phyloP scores from a whole-genome alignment of 2,329 filamentous ascomycete genomes.

The Verticillium klebahnii region DNA sequence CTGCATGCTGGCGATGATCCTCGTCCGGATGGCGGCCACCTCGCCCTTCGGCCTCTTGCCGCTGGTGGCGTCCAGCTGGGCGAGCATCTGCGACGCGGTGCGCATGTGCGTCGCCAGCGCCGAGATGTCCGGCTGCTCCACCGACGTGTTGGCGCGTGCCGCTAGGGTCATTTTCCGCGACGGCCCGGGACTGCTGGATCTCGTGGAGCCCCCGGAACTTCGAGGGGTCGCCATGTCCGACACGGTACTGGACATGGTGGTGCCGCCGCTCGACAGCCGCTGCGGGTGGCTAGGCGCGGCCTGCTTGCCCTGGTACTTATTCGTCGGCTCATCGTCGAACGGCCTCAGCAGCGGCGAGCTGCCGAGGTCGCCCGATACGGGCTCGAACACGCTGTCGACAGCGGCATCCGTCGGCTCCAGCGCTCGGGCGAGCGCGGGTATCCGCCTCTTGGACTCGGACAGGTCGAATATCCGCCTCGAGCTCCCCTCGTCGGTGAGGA shows the following conservation, averaged over 20 bases:
- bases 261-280: constrained; percentile 57
- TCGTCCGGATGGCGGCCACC: constrained; percentile 77
- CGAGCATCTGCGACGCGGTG: constrained; percentile 81
- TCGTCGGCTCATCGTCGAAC: constrained; percentile 37
- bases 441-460: constrained; percentile 57
- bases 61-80: constrained; percentile 74
- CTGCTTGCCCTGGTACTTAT: constrained; percentile 18
- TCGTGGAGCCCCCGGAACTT: constrained; percentile 61
- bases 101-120: constrained; percentile 84
- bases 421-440: constrained; percentile 13
- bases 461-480: constrained; percentile 63
- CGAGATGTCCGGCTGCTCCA: constrained; percentile 74
- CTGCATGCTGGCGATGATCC: constrained; percentile 89
- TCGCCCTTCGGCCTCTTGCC: constrained; percentile 76
- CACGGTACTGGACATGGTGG: constrained; percentile 50
- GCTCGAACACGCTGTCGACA: constrained; percentile 77
- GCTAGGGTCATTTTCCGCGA: constrained; percentile 58
- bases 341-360: constrained; percentile 65
- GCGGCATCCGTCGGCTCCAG: constrained; percentile 29
- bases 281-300: constrained; percentile 30
- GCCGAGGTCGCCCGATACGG: constrained; percentile 71
- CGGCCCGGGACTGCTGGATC: constrained; percentile 62
- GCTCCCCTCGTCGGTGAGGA: constrained; percentile 53
- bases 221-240: constrained; percentile 62
- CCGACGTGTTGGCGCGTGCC: constrained; percentile 46